These are phyloP conservation scores for Drosera spatulata DNA, from an alignment of 179 eudicot species.

Conservation along the genomic window DNA sequence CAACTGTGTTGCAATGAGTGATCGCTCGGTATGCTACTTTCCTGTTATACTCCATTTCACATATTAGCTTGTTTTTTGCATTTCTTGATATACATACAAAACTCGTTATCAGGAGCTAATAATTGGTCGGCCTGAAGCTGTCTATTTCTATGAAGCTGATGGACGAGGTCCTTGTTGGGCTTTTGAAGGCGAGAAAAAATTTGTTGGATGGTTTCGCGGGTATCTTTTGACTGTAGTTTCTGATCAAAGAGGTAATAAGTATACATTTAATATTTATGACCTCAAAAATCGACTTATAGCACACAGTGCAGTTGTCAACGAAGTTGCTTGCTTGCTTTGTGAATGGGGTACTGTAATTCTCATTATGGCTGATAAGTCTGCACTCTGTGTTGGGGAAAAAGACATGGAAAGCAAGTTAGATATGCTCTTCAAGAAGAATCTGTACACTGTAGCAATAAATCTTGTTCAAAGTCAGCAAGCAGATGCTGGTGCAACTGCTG, in stretches of 20 bases:
- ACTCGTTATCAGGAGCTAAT: slow-evolving; percentile 65
- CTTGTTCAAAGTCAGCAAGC: slow-evolving; percentile 97
- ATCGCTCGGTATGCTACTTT: slow-evolving; percentile 55
- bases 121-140: slow-evolving; percentile 91
- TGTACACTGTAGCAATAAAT: slow-evolving; percentile 89
- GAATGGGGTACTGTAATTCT: slow-evolving; percentile 98
- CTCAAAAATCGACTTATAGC: slow-evolving; percentile 84
- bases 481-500: slow-evolving; percentile 97
- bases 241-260: slow-evolving; percentile 71
- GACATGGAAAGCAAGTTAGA: slow-evolving; percentile 99
- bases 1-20: slow-evolving; percentile 68
- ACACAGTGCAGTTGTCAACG: slow-evolving; percentile 58
- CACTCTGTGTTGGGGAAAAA: slow-evolving; percentile 78
- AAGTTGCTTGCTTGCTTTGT: slow-evolving; percentile 86
- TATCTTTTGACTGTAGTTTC: slow-evolving; percentile 79
- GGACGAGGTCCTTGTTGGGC: slow-evolving; percentile 99
- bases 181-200: slow-evolving; percentile 86
- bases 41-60: too few relatives aligned
- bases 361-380: slow-evolving; percentile 72
- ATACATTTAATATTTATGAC: slow-evolving; percentile 82
- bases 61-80: too few relatives aligned
- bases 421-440: slow-evolving; percentile 88
- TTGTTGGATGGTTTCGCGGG: slow-evolving; percentile 92
- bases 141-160: slow-evolving; percentile 80
- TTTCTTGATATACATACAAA: background rate